A percentile compares a stretch with the other conserved stretches of the same genome.
These are phyloP conservation scores for Schoenoplectus tabernaemontani DNA, from an alignment of 202 grass and related monocot genomes.

Conservation along the genomic window DNA sequence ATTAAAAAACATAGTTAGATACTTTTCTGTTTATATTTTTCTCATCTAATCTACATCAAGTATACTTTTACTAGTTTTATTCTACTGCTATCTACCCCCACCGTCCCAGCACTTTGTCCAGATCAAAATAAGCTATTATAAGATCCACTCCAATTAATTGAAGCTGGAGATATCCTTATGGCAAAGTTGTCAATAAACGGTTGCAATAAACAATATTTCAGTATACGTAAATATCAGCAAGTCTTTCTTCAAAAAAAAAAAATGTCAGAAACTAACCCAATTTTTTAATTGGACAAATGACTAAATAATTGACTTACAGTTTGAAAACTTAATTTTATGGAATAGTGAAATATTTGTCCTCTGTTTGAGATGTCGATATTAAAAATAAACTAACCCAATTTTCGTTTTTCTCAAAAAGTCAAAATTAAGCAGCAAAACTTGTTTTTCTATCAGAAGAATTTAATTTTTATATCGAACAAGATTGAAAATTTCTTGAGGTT, in stretches of 20 bases:
- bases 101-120: slow-evolving; percentile 20
- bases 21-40: background rate
- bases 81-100: slow-evolving; percentile 8
- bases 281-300: background rate
- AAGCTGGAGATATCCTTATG: background rate
- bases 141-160: background rate
- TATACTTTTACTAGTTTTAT: slow-evolving; percentile 10
- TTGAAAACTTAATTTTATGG: too few species aligned
- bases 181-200: background rate
- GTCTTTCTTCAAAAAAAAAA: background rate
- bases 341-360: too few species aligned
- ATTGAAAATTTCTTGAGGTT: too few species aligned
- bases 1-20: background rate
- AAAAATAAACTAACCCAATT: too few species aligned
- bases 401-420: too few species aligned
- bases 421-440: background rate
- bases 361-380: too few species aligned
- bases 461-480: too few species aligned
- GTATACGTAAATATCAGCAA: background rate
- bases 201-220: background rate
- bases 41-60: background rate
- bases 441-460: background rate
- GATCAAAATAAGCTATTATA: background rate
- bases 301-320: too few species aligned
- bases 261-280: background rate